These are phyloP conservation scores for Echinochloa phyllopogon DNA, from an alignment of 176 grass and related monocot genomes.

Conservation along the genomic window DNA sequence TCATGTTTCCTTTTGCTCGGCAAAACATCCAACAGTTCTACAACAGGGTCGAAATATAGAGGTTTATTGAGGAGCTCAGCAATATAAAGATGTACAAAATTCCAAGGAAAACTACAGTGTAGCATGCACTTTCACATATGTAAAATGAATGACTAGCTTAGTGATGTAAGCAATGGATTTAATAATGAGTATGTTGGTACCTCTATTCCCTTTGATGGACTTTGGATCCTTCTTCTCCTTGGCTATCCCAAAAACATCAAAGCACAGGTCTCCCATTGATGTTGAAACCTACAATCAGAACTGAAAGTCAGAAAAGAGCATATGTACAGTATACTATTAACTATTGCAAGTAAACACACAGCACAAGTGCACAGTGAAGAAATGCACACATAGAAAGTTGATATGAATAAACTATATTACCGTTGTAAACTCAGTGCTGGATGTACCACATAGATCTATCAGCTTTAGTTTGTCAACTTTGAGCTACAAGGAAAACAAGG, in stretches of 20 bases:
- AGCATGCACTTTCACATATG: not conserved
- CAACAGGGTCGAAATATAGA: not conserved
- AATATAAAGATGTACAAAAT: not conserved
- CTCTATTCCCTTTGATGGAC: constrained; percentile 87
- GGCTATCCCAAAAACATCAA: constrained; percentile 88
- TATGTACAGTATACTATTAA: not conserved
- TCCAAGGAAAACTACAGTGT: not conserved
- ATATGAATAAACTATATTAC: constrained; percentile 42
- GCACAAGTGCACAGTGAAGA: not conserved
- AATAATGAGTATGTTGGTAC: constrained; percentile 39
- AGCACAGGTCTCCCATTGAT: constrained; percentile 94
- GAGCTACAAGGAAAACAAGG: constrained; percentile 55
- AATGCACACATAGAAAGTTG: not conserved
- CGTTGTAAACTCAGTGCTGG: constrained; percentile 84
- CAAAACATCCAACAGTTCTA: constrained; percentile 87
- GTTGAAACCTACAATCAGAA: constrained; percentile 68
- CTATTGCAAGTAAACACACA: not conserved
- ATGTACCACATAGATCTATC: constrained; percentile 86
- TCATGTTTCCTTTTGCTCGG: constrained; percentile 85
- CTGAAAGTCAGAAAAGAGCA: constrained; percentile 41
- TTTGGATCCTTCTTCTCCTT: constrained; percentile 96
- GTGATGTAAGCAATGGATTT: not conserved
- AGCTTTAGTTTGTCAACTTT: constrained; percentile 96
- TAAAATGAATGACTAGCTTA: not conserved
- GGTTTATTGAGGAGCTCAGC: not conserved